Base-by-base conservation (phyloP, 2,329 filamentous ascomycete genomes). In the Nannizziopsis barbatae region DNA sequence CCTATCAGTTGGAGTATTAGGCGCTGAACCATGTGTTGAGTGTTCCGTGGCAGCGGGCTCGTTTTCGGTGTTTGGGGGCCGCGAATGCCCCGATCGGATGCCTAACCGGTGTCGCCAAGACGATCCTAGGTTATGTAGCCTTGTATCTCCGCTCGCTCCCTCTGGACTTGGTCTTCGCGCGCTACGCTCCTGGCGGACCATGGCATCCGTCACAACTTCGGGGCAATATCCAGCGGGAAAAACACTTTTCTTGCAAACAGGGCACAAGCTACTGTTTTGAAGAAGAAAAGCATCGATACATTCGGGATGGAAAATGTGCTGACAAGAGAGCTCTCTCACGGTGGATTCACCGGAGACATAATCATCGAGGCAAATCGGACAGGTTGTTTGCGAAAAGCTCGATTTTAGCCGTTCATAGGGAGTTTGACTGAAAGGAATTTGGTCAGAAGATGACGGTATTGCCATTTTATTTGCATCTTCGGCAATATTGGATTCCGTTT, bases 271-370 rank as follows among this genome's bases (percentile, higher is more conserved):
- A 61, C 85, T 93, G 60, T 83, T 83, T 47, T 80, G 75, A 38
- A 76, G 74, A 10, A 96, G 72, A 58, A 92, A 95, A 17, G 81
- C 77, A 60, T 96, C 89, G 54, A 96, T 89, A 60, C 92, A 98
- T 55, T 85, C 83, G 0, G 86, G 83, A 56, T 98, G 90, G 65
- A 89, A 98, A 49, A 96, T 90, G 62, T 98, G 92, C 0, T 84
- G 81, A 58, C 92, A 98, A 0, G 86, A 80, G 2, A 96, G 72
- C 65, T 95, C 85, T 48, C 88, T 83, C 48, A 96, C 88, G 15
- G 80, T 76, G 0, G 85, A 83, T 14, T 74, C 68, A 33, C 78
- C 76, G 12, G 80, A 75, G 22, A 83, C 75, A 59, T 86, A 96
- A 51, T 86, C 79, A 47, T 87, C 84, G 1, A 94, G 74, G 61